These are phyloP conservation scores for Fusarium sp. DNA, from an alignment of 2,329 filamentous ascomycete genomes.

Conservation along the genomic window DNA sequence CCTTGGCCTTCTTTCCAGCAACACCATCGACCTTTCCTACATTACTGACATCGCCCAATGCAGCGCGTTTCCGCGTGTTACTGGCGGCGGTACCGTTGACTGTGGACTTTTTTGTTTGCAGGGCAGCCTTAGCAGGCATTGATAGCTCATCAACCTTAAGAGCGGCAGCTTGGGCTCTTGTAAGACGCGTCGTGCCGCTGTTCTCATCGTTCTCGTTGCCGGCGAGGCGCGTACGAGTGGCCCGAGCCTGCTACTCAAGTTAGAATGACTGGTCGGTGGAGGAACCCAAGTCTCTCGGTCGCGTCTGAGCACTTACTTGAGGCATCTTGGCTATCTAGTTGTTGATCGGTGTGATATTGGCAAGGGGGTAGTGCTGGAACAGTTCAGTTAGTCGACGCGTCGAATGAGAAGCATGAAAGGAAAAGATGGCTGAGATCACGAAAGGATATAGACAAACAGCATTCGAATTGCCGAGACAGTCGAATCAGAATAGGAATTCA, in stretches of 20 bases:
- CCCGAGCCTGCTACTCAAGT: slow-evolving; percentile 64
- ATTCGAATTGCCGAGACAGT: slow-evolving; percentile 44
- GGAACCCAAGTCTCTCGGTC: not conserved
- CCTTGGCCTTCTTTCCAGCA: slow-evolving; percentile 79
- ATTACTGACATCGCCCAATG: slow-evolving; percentile 95
- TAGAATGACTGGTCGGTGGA: slow-evolving; percentile 3
- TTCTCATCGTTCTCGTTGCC: slow-evolving; percentile 98
- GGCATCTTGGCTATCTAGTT: slow-evolving; percentile 47
- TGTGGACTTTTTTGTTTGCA: slow-evolving; percentile 76
- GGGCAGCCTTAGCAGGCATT: slow-evolving; percentile 66
- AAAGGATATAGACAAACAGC: slow-evolving; percentile 8
- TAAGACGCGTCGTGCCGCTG: slow-evolving; percentile 80
- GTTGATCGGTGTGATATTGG: slow-evolving; percentile 34
- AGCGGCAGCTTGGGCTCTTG: slow-evolving; percentile 89
- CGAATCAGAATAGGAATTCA: slow-evolving; percentile 41
- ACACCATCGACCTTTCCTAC: slow-evolving; percentile 79
- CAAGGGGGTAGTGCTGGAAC: slow-evolving; percentile 30
- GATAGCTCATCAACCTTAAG: slow-evolving; percentile 70
- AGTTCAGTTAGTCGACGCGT: slow-evolving; percentile 41
- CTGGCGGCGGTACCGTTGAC: slow-evolving; percentile 59
- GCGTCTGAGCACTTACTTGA: slow-evolving; percentile 46
- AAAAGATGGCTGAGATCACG: slow-evolving; percentile 16
- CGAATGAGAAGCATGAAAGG: slow-evolving; percentile 13
- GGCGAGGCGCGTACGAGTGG: slow-evolving; percentile 76
- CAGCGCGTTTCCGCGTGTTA: slow-evolving; percentile 76